A percentile compares a stretch with the other conserved stretches of the same genome.
These are phyloP conservation scores for Plantago major DNA, from an alignment of 257 asterid species.

Conservation along the genomic window DNA sequence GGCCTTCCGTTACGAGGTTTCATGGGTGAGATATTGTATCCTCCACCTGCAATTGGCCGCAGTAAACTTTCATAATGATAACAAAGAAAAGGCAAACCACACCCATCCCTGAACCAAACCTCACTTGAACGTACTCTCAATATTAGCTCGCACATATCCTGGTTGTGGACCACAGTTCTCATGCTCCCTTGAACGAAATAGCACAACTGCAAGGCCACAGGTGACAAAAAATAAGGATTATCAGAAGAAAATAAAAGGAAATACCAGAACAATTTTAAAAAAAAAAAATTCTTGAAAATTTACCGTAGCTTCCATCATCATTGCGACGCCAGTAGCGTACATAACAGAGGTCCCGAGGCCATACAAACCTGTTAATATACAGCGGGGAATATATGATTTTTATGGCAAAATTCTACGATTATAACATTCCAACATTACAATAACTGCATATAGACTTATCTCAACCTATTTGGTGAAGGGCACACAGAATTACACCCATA, in stretches of 20 bases:
- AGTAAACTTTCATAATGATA: slow-evolving; percentile 17
- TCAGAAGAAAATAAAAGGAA: slow-evolving; percentile 5
- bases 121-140: slow-evolving; percentile 60
- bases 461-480: too few species aligned
- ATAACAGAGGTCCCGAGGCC: slow-evolving; percentile 99
- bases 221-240: slow-evolving; percentile 21
- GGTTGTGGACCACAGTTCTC: slow-evolving; percentile 87
- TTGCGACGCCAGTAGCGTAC: slow-evolving; percentile 98
- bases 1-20: slow-evolving; percentile 83
- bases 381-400: slow-evolving; percentile 17
- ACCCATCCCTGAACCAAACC: slow-evolving; percentile 3
- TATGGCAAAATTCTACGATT: background rate
- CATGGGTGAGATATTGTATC: slow-evolving; percentile 84
- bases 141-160: slow-evolving; percentile 89
- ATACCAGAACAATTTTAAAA: slow-evolving; percentile 8
- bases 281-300: slow-evolving; percentile 19
- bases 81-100: background rate
- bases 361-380: slow-evolving; percentile 56
- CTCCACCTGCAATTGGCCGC: slow-evolving; percentile 65
- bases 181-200: slow-evolving; percentile 94
- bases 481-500: too few species aligned
- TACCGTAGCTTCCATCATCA: slow-evolving; percentile 99
- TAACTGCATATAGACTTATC: background rate
- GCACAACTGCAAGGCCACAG: slow-evolving; percentile 62
- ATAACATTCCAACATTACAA: background rate